Base-by-base conservation (phyloP, 495 filamentous ascomycete genomes). In the Penicillium pancosmium region DNA sequence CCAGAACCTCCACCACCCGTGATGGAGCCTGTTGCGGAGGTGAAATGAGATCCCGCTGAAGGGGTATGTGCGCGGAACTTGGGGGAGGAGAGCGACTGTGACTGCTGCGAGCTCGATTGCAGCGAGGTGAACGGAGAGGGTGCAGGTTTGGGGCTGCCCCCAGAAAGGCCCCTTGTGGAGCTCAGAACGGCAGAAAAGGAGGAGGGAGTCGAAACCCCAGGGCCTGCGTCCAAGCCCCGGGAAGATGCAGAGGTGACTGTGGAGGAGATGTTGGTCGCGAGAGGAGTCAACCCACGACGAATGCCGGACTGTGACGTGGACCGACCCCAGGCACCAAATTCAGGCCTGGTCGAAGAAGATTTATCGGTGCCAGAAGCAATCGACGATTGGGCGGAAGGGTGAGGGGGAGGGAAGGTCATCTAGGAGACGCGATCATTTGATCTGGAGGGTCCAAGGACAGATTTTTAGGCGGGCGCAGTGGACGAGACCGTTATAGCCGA, bases 391-490 rank as follows among this genome's bases (percentile, higher is more conserved):
- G 81, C 77, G 77, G 78, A 79, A 81, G 81, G 80, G 73, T 78
- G 78, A 78, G 82, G 80, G 76, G 81, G 78, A 80, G 80, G 81
- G 78, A 81, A 82, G 80, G 76, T 85, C 83, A 85, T 85, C 81
- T 84, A 84, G 80, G 81, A 82, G 80, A 80, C 75, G 73, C 77
- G 73, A 81, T 79, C 81, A 83, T 83, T 82, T 80, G 81, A 79
- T 77, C 73, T 75, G 71, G 68, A 62, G 68, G 68, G 59, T 65
- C 68, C 69, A 72, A 65, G 57, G 73, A 78, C 72, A 77, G 72
- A 75, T 67, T 76, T 77, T 76, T 71, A 72, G 64, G 63, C 61
- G 59, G 66, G 57, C 60, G 69, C 59, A 60, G 64, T 67, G 54
- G 51, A 68, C 55, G 50, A 59, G 57, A 64, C 61, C 63, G 56